phyloP scores from a whole-genome alignment of 805 yeast genomes.

The Pichia californica region DNA sequence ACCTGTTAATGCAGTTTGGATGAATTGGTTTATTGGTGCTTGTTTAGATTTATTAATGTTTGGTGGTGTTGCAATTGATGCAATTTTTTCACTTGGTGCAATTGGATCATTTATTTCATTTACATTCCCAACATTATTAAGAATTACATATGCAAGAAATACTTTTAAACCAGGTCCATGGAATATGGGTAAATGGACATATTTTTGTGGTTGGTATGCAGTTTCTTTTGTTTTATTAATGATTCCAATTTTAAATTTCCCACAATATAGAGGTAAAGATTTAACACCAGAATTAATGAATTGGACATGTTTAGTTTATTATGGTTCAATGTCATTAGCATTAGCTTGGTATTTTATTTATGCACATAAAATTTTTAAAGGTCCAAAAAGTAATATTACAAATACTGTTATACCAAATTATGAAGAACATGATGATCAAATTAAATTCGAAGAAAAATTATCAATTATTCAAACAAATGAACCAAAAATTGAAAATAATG shows the following conservation, averaged over 20 bases:
- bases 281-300: conserved; percentile 42
- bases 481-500: neutral
- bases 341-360: neutral
- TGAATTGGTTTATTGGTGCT: conserved; percentile 49
- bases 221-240: conserved; percentile 44
- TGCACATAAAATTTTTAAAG: neutral
- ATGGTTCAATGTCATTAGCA: neutral
- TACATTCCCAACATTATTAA: conserved; percentile 52
- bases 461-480: neutral
- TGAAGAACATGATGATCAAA: neutral
- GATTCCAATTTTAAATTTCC: conserved; percentile 59
- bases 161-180: conserved; percentile 61
- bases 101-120: conserved; percentile 63
- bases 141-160: conserved; percentile 47
- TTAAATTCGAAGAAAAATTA: neutral
- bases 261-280: conserved; percentile 36
- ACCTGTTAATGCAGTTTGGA: conserved; percentile 61
- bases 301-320: conserved; percentile 38
- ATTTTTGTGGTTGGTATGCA: conserved; percentile 42
- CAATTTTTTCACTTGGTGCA: conserved; percentile 69
- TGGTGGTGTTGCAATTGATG: conserved; percentile 60
- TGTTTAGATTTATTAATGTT: conserved; percentile 53
- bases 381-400: neutral
- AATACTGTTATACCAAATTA: neutral
- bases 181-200: conserved; percentile 49